phyloP scores from a whole-genome alignment of 164 flowering plant genomes.

The Houttuynia cordata region DNA sequence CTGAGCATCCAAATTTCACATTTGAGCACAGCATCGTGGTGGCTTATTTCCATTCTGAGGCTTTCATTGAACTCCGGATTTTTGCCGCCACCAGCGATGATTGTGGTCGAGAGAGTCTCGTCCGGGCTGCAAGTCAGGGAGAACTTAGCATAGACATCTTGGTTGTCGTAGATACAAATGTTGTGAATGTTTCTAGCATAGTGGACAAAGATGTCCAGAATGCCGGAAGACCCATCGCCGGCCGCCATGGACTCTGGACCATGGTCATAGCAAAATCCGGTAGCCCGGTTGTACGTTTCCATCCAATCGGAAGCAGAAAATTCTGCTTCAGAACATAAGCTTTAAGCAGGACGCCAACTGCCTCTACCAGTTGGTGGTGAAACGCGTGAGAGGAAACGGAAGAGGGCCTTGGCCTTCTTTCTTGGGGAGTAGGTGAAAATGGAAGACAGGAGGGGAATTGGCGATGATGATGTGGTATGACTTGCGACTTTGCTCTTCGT shows the following conservation, averaged over 20 bases:
- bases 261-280: conserved; percentile 30
- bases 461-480: conserved; percentile 19
- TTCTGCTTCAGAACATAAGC: not conserved
- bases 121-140: conserved; percentile 78
- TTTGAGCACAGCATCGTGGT: conserved; percentile 56
- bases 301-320: conserved; percentile 15
- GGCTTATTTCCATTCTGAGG: conserved; percentile 35
- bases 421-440: conserved; percentile 25
- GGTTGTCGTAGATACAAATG: conserved; percentile 88
- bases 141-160: conserved; percentile 94
- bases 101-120: conserved; percentile 44
- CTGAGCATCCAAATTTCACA: conserved; percentile 98
- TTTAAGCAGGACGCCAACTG: not conserved
- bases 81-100: conserved; percentile 66
- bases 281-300: conserved; percentile 35
- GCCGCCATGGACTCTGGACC: conserved; percentile 19
- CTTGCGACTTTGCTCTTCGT: conserved; percentile 5
- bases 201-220: conserved; percentile 65
- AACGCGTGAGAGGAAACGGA: conserved; percentile 3
- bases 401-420: conserved; percentile 7
- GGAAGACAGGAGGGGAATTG: conserved; percentile 10
- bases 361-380: not conserved
- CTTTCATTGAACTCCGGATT: conserved; percentile 78
- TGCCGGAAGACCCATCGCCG: conserved; percentile 33
- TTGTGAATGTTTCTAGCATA: conserved; percentile 90